Evolutionary conservation across 306 rosid genomes (phyloP), one percentile per base, ranked within the genome.

Genomic region (Benincasa hispida): DNA sequence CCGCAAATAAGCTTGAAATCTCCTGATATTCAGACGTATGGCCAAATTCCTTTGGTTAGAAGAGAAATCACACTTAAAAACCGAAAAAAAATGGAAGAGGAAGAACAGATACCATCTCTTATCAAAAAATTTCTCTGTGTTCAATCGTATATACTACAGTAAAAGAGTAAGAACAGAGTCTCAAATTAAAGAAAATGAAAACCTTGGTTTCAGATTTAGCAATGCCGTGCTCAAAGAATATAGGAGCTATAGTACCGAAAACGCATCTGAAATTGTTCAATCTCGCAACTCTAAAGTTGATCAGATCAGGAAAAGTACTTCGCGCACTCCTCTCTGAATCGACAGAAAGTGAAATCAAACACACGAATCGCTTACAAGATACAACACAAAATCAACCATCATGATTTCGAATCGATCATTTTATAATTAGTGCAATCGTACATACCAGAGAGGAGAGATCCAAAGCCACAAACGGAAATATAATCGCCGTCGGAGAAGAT

Each of bases 121-220:
- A 69, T 70, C 81, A 57, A 8, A 62, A 19, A 28, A 57, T 75
- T 65, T 57, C 72, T 74, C 14, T 51, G 27, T 15, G 45, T 57
- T 21, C 19, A 65, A 76, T 35, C 59, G 76, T 15, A 28, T 53
- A 24, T 76, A 78, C n/a, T 21, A 68, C 32, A 69, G 15, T 4
- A 34, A 47, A 47, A 76, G 11, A 27, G 35, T 5, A 1, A 27
- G 47, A 41, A 25, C n/a, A n/a, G 27, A 78, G 41, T n/a, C 25
- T 28, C 28, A 51, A 28, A 18, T 41, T 39, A 0, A 32, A 10
- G 76, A 61, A 59, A 56, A 61, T n/a, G 37, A 77, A 27, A 76
- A 93, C 98, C 98, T 86, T 90, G 61, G 96, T 91, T 84, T 93
- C 94, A 1, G 91, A 91, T 28, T 85, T 93, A 72, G 98, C 98